These are phyloP conservation scores for Candida schatavii DNA, from an alignment of 805 yeast species.

Conservation along the genomic window DNA sequence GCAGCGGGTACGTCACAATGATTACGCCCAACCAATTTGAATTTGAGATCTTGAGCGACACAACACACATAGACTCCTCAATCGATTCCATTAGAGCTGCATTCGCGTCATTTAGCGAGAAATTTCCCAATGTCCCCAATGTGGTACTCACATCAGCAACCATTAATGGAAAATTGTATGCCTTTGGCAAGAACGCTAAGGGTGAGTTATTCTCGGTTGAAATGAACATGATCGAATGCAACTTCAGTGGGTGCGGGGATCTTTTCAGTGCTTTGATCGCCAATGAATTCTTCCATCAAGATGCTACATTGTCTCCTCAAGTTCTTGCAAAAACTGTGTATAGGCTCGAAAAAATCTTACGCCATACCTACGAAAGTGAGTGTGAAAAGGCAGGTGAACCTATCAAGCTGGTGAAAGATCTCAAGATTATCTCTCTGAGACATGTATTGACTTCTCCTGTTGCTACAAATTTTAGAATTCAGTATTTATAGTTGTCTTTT, in stretches of 20 bases:
- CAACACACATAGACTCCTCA: constrained; percentile 29
- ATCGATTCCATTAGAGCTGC: constrained; percentile 37
- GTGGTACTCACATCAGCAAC: constrained; percentile 60
- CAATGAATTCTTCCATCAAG: constrained; percentile 39
- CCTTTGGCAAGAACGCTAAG: constrained; percentile 32
- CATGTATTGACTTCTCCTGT: constrained; percentile 12
- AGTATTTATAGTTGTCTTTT: constrained; percentile 1
- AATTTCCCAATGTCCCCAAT: constrained; percentile 43
- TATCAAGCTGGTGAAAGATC: constrained; percentile 29
- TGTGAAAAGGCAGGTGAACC: constrained; percentile 9
- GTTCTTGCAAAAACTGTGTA: constrained; percentile 24
- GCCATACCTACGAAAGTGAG: constrained; percentile 24
- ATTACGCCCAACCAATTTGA: constrained; percentile 78
- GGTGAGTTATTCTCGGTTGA: constrained; percentile 30
- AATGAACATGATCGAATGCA: constrained; percentile 52
- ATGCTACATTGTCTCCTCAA: constrained; percentile 18
- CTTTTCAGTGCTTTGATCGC: constrained; percentile 62
- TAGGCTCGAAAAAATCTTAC: constrained; percentile 28
- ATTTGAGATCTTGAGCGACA: constrained; percentile 56
- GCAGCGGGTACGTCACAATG: constrained; percentile 42
- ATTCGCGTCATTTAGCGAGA: constrained; percentile 39
- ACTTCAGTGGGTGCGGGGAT: constrained; percentile 76
- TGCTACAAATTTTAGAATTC: not conserved
- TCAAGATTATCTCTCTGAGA: constrained; percentile 36
- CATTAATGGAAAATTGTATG: constrained; percentile 33